Percentiles rank a stretch among this genome's conserved stretches.
Evolutionary conservation across 2,329 filamentous ascomycete species (phyloP).

Genomic region (Emericellopsis cladophorae): DNA sequence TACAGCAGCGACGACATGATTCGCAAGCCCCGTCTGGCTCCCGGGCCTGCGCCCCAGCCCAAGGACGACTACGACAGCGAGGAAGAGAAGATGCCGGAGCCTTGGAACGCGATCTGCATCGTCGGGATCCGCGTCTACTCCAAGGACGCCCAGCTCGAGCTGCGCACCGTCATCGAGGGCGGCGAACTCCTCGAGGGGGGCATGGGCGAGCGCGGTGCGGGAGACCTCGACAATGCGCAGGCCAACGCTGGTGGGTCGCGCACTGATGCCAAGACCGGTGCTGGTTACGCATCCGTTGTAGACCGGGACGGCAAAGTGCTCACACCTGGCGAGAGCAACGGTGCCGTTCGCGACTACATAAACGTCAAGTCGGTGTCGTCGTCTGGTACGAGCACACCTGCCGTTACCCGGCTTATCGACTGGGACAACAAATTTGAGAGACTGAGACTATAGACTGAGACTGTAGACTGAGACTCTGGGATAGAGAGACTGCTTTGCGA

Average conservation of each 20-base stretch:
- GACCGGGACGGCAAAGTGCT: slow-evolving; percentile 11
- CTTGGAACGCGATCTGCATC: slow-evolving; percentile 52
- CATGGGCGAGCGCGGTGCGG: slow-evolving; percentile 43
- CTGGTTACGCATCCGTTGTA: slow-evolving; percentile 11
- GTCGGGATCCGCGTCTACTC: slow-evolving; percentile 50
- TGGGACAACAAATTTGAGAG: too few relatives aligned
- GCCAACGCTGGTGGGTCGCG: slow-evolving; percentile 38
- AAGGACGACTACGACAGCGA: slow-evolving; percentile 35
- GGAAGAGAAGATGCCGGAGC: slow-evolving; percentile 42
- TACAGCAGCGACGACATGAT: slow-evolving; percentile 47
- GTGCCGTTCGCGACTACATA: slow-evolving; percentile 12
- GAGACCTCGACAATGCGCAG: slow-evolving; percentile 44
- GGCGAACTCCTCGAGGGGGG: slow-evolving; percentile 39
- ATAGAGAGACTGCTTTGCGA: neutral
- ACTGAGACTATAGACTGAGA: neutral
- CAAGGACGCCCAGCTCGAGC: slow-evolving; percentile 39
- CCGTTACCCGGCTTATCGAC: slow-evolving; percentile 3
- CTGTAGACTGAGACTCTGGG: too few relatives aligned
- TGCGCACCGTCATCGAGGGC: slow-evolving; percentile 43
- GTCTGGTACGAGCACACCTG: slow-evolving; percentile 15
- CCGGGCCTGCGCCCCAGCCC: slow-evolving; percentile 17
- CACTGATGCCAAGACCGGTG: slow-evolving; percentile 8
- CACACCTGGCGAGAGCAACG: slow-evolving; percentile 9
- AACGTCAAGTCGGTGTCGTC: slow-evolving; percentile 15
- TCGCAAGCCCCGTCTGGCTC: slow-evolving; percentile 31